Base-by-base conservation (phyloP, 73 alveolate species). In the Paramecium caudatum region DNA sequence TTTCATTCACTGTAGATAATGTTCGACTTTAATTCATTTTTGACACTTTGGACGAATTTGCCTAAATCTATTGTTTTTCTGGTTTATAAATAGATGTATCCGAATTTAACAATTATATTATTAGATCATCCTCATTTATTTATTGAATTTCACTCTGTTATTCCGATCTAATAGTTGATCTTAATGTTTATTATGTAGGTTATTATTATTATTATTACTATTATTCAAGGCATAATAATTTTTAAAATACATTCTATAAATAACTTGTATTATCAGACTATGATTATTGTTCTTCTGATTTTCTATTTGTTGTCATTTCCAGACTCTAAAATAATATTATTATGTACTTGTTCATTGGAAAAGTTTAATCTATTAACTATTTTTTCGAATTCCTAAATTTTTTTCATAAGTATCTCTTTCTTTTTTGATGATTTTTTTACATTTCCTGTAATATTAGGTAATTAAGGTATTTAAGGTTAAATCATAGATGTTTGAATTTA, bases 161-260 rank as follows among this genome's bases (percentile, higher is more conserved):
- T 49, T 55, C 80, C 13, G 80, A 55, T 55, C 80, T 55, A 5
- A 55, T 43, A 55, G 80, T 55, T 5, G 80, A 55, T 55, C 80
- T 55, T 4, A 55, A 37, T 27, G 80, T 55, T 5, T 55, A 55
- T 55, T 55, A 55, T 10, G 80, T 55, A 27, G 41, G 43, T 0
- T 10, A 7, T 55, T 15, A 55, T 23, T 55, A 55, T 55, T 55
- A 55, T 5, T 55, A 7, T 55, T 15, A 55, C n/a, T 55, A 55
- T 55, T 55, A 55, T 5, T 55, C 80, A 23, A 55, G 23, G 21
- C 30, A 27, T 55, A 55, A 23, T 19, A 23, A 15, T 27, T 55
- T 55, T 23, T 55, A 55, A 55, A 55, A 55, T 2, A 55, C 46
- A 55, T 23, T 55, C 30, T 55, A 21, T 1, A 55, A 19, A 55